These are phyloP conservation scores for Ramalina intermedia DNA, from an alignment of 495 filamentous ascomycete genomes.

Conservation along the genomic window DNA sequence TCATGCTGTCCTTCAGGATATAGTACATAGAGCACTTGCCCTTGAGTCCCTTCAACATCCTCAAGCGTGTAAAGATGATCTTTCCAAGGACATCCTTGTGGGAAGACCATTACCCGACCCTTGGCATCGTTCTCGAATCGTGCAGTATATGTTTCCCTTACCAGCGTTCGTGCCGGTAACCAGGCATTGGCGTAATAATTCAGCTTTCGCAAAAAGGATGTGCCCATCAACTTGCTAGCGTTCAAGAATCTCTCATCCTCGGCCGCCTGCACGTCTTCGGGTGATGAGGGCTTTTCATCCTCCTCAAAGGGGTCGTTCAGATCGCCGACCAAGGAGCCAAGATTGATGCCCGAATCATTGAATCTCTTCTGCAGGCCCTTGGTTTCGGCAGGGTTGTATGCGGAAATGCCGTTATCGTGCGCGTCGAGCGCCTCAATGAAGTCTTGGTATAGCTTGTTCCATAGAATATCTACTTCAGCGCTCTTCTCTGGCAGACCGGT, in stretches of 20 bases:
- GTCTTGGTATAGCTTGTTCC: conserved; percentile 77
- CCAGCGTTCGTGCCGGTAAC: conserved; percentile 74
- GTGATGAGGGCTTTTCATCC: neutral
- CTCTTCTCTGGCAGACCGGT: conserved; percentile 46
- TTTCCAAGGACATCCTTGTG: conserved; percentile 75
- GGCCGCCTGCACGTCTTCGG: conserved; percentile 34
- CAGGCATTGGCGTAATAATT: conserved; percentile 57
- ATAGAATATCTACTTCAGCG: conserved; percentile 57
- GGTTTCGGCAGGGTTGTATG: conserved; percentile 52
- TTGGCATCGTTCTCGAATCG: conserved; percentile 51
- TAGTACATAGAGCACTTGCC: conserved; percentile 65
- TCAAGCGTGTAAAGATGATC: conserved; percentile 90
- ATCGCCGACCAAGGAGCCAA: conserved; percentile 70
- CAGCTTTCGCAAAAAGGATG: conserved; percentile 67
- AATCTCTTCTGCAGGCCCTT: conserved; percentile 67
- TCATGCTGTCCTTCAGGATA: conserved; percentile 65
- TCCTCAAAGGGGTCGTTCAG: conserved; percentile 50
- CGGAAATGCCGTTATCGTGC: conserved; percentile 87
- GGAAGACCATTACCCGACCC: conserved; percentile 69
- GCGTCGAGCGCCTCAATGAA: conserved; percentile 95
- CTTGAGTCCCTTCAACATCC: conserved; percentile 27
- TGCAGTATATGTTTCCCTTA: conserved; percentile 51
- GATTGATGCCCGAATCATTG: conserved; percentile 61
- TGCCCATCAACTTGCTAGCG: conserved; percentile 70
- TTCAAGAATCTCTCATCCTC: conserved; percentile 69